Conservation (phyloP, 768 basidiomycete genomes). For the Lenzites betulinus region DNA sequence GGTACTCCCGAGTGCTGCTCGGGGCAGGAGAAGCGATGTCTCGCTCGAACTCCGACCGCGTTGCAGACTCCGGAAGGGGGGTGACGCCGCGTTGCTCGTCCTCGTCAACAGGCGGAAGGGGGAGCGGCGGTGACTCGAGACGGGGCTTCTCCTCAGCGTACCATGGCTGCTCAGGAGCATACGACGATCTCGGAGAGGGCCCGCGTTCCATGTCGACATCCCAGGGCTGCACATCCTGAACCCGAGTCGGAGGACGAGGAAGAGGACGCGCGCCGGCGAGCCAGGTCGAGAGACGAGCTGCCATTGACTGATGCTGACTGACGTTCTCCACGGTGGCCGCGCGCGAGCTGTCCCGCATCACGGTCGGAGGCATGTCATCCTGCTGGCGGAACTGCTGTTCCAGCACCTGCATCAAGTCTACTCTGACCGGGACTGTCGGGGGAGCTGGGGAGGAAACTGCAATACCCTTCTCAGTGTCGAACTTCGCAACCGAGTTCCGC, state of each 20-base stretch:
- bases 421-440: neutral
- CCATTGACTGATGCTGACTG: slow-evolving; percentile 19
- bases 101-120: slow-evolving; percentile 5
- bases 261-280: slow-evolving; percentile 12
- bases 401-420: slow-evolving; percentile 11
- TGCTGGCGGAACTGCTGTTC: slow-evolving; percentile 14
- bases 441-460: neutral
- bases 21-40: slow-evolving; percentile 1
- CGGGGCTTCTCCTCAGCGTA: neutral
- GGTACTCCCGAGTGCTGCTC: neutral
- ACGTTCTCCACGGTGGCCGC: slow-evolving; percentile 7
- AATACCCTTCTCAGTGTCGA: neutral
- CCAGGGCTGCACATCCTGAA: slow-evolving; percentile 11
- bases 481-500: slow-evolving; percentile 2
- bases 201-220: slow-evolving; percentile 20
- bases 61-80: slow-evolving; percentile 5
- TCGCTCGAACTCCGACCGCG: neutral
- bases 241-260: neutral
- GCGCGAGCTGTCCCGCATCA: slow-evolving; percentile 12
- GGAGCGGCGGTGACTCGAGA: slow-evolving; percentile 4
- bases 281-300: slow-evolving; percentile 19
- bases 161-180: neutral
- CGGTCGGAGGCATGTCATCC: slow-evolving; percentile 12
- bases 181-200: neutral
- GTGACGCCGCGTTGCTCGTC: slow-evolving; percentile 20